These are phyloP conservation scores for Boletellus emodensis DNA, from an alignment of 768 basidiomycete genomes.

Conservation along the genomic window DNA sequence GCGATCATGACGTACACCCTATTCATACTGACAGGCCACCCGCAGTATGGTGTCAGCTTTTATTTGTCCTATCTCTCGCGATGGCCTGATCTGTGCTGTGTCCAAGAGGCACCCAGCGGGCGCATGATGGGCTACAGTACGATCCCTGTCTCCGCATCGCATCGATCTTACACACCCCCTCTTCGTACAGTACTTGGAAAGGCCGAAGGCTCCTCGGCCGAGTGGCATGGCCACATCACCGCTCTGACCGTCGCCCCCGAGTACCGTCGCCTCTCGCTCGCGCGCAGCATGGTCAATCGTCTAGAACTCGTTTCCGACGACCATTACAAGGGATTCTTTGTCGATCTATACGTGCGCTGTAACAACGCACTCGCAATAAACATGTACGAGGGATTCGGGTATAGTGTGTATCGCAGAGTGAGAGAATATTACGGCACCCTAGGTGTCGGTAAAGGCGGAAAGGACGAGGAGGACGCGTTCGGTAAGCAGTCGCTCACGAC, in stretches of 20 bases:
- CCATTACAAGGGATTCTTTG: constrained; percentile 80
- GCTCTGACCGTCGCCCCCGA: constrained; percentile 93
- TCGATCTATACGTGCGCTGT: constrained; percentile 94
- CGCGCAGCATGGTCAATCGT: constrained; percentile 78
- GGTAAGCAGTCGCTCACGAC: constrained; percentile 49
- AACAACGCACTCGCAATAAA: constrained; percentile 78
- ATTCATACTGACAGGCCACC: constrained; percentile 1
- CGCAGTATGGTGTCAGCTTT: constrained; percentile 81
- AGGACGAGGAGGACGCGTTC: constrained; percentile 87
- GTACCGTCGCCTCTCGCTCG: constrained; percentile 85
- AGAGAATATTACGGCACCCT: constrained; percentile 83
- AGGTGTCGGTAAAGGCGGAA: constrained; percentile 70
- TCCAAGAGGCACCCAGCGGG: constrained; percentile 75
- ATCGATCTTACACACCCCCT: constrained; percentile 3
- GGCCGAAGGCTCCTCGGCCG: constrained; percentile 69
- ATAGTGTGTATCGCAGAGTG: constrained; percentile 88
- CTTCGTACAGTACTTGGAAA: constrained; percentile 78
- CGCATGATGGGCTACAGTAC: constrained; percentile 92
- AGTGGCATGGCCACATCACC: constrained; percentile 95
- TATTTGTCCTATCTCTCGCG: constrained; percentile 84
- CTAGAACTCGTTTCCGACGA: constrained; percentile 85
- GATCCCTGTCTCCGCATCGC: constrained; percentile 25
- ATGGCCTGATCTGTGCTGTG: constrained; percentile 90
- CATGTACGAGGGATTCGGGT: constrained; percentile 92
- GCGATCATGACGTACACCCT: constrained; percentile 21